Evolutionary conservation across 495 filamentous ascomycete species (phyloP).

Genomic region (Hyaloscypha variabilis): DNA sequence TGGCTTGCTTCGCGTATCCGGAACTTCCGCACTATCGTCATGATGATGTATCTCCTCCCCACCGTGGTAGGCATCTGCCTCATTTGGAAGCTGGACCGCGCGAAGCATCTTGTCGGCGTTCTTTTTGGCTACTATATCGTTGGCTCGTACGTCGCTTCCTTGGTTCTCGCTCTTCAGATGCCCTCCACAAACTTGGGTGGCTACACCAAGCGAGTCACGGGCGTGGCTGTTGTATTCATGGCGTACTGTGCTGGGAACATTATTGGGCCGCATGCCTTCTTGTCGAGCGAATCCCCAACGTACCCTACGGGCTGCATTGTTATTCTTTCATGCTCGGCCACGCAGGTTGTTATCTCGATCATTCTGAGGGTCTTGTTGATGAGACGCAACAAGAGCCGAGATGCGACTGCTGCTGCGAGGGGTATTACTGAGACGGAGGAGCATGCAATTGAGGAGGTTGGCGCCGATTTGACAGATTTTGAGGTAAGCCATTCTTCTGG

Average conservation of each 20-base stretch:
- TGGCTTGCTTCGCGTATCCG: slow-evolving; percentile 34
- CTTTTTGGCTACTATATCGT: slow-evolving; percentile 36
- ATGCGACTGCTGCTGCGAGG: slow-evolving; percentile 45
- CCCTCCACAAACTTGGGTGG: slow-evolving; percentile 28
- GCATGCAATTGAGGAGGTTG: slow-evolving; percentile 46
- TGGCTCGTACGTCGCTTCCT: slow-evolving; percentile 43
- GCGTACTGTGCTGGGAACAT: slow-evolving; percentile 31
- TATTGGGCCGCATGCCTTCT: slow-evolving; percentile 26
- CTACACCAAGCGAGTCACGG: slow-evolving; percentile 30
- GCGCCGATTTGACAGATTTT: slow-evolving; percentile 53
- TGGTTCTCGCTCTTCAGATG: slow-evolving; percentile 35
- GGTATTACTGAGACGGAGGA: slow-evolving; percentile 28
- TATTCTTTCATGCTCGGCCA: not conserved
- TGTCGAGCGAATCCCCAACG: not conserved
- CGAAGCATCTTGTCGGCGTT: slow-evolving; percentile 29
- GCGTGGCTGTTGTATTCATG: slow-evolving; percentile 27
- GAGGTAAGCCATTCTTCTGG: slow-evolving; percentile 28
- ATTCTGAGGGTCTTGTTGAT: not conserved
- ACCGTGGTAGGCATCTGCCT: slow-evolving; percentile 20
- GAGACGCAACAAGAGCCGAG: slow-evolving; percentile 41
- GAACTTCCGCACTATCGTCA: not conserved
- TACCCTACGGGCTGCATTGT: not conserved
- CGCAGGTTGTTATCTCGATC: not conserved
- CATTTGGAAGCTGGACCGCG: too few relatives aligned
- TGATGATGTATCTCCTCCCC: slow-evolving; percentile 30